These are phyloP conservation scores for Arthrobotrys sinensis DNA, from an alignment of 2,329 filamentous ascomycete species.

Conservation along the genomic window DNA sequence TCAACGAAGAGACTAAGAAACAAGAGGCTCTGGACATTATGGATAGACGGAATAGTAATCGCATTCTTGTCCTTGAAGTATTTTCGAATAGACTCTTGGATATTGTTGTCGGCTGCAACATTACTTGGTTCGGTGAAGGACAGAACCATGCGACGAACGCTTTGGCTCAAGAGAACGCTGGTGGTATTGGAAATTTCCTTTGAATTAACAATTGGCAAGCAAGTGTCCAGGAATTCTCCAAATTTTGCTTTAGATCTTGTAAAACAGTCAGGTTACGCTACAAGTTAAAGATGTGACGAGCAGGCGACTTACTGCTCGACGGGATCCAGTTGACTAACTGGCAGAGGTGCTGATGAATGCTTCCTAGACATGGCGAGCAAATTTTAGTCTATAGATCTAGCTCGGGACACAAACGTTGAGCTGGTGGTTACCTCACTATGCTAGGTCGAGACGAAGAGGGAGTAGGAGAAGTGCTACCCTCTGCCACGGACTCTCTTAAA, in stretches of 20 bases:
- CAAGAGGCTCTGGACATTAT: constrained; percentile 62
- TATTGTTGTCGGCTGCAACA: constrained; percentile 46
- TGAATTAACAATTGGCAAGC: constrained; percentile 62
- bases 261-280: not conserved
- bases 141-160: constrained; percentile 60
- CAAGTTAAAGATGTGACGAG: not conserved
- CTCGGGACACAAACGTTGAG: not conserved
- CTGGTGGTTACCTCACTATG: constrained; percentile 29
- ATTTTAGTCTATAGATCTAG: not conserved
- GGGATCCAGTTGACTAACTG: constrained; percentile 53
- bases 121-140: constrained; percentile 60
- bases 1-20: constrained; percentile 62
- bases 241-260: constrained; percentile 49
- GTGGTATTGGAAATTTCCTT: constrained; percentile 62
- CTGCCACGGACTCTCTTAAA: constrained; percentile 39
- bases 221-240: constrained; percentile 59
- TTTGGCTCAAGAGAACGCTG: constrained; percentile 62
- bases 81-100: constrained; percentile 62
- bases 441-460: constrained; percentile 37
- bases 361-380: constrained; percentile 31
- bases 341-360: constrained; percentile 23
- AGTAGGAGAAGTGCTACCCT: constrained; percentile 29
- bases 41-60: constrained; percentile 62
- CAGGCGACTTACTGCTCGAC: constrained; percentile 58
- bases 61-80: constrained; percentile 63